Percentiles rank a stretch among this genome's conserved stretches.
These are phyloP conservation scores for Speleostelium caveatum DNA, from an alignment of 78 protist genomes.

Conservation along the genomic window DNA sequence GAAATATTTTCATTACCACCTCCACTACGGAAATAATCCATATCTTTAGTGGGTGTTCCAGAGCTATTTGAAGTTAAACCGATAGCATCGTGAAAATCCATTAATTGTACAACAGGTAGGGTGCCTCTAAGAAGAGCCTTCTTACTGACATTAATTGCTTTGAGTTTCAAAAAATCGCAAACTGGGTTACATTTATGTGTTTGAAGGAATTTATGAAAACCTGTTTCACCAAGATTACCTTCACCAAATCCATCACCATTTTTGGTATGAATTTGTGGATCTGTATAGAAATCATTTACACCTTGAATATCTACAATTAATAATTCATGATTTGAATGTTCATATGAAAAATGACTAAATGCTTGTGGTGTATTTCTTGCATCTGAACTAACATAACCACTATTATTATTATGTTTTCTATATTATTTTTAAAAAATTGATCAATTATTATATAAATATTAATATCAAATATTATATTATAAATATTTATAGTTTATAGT, in stretches of 20 bases:
- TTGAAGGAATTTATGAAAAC: conserved; percentile 82
- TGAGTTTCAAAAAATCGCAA: conserved; percentile 77
- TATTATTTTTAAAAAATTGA: background rate
- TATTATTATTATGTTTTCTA: conserved; percentile 90
- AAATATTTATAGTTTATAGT: too few relatives aligned
- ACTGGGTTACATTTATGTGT: conserved; percentile 90
- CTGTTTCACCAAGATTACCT: conserved; percentile 89
- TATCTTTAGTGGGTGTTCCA: conserved; percentile 20
- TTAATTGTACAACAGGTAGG: conserved; percentile 61
- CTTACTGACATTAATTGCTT: conserved; percentile 47
- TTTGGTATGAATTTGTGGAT: conserved; percentile 91
- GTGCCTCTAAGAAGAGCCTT: conserved; percentile 55
- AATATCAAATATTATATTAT: background rate
- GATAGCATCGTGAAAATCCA: conserved; percentile 73
- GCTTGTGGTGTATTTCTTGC: conserved; percentile 92
- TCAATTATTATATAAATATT: background rate
- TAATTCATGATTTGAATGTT: conserved; percentile 51
- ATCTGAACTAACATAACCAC: conserved; percentile 81
- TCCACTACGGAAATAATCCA: conserved; percentile 49
- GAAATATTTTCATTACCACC: conserved; percentile 12
- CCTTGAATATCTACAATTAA: conserved; percentile 94
- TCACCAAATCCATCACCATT: conserved; percentile 86
- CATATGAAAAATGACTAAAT: conserved; percentile 91
- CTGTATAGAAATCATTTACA: conserved; percentile 92
- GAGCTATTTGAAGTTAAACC: conserved; percentile 29